Base-by-base conservation (phyloP, 2,329 filamentous ascomycete species). In the Phoma sp. region DNA sequence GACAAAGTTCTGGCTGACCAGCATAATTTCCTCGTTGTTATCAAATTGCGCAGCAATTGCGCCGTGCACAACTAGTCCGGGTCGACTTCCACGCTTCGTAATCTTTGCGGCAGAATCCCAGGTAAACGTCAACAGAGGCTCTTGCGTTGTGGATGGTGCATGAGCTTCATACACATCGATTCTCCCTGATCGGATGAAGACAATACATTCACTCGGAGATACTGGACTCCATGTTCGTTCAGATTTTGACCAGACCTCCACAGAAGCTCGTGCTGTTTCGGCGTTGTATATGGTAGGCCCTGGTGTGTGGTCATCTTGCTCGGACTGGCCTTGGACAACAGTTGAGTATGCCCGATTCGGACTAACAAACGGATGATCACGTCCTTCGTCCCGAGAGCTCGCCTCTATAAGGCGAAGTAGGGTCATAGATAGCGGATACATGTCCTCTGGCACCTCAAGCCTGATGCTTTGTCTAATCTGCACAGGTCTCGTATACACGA, bases 381-480 rank as follows among this genome's bases (percentile, higher is more conserved):
- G 53, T 23, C 52, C 12, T n/a, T 50, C 47, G 33, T 64, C 59
- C 10, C 60, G 57, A 14, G 49, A 25, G 23, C 48, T 61, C 23
- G 46, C 53, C 25, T 69, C 68, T 2, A 68, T 59, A 1, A 58
- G 45, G 2, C 40, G 40, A 6, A 72, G 60, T 3, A 73, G 42
- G 12, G 57, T 57, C 40, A 61, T 36, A 2, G 60, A 61, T 3
- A 56, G 4, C 1, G 60, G 60, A 38, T 63, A 67, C 40, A 51
- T 32, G 1, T 60, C 57, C 4, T 34, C 21, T 5, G 70, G 67
- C 7, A 72, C 36, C 15, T 69, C 58, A 12, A 73, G 46, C 18
- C 47, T 56, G 2, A 57, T 46, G 2, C 53, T 47, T 3, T 53
- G 14, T 10, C 47, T 56, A 5, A 39, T 48, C 2, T 57, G 53